Base-by-base conservation (phyloP, 495 filamentous ascomycete genomes). In the Halenospora varia region DNA sequence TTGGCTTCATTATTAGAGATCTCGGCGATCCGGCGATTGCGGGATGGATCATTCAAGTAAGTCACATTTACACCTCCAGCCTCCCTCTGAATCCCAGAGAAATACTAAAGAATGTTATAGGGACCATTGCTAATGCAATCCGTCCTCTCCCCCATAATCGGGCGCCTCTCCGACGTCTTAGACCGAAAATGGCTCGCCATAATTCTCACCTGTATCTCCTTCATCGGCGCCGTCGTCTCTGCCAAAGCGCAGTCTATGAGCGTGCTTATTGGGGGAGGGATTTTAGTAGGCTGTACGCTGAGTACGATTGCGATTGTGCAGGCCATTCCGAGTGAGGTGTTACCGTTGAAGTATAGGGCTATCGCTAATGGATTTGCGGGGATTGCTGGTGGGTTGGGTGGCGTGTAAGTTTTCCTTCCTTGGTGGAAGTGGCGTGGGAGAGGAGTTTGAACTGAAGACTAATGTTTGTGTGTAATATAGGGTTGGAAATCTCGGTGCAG, bases 21-120 rank as follows among this genome's bases (percentile, higher is more conserved):
- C 64, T 82, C 0, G 80, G 79, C 17, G 73, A 81, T 23, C 62
- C 70, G 3, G 66, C 71, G 2, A 66, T 82, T 19, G 70, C 77
- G 3, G 77, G 78, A 19, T 81, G 80, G 77, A 74, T 81, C 53
- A 83, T 83, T 44, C 79, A 79, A 62, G 73, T 70, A 62, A 10
- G 19, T 57, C n/a, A 17, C n/a, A 35, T 35, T 15, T 10, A 17
- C 10, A 10, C 54, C 3, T 29, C 48, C 39, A 44, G 6, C 25
- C 26, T 44, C 17, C 0, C 19, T 44, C 1, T 15, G 8, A 10
- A 22, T n/a, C 13, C n/a, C n/a, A n/a, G 29, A 17, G 6, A 11
- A 11, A 17, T 50, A 18, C 25, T 52, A 19, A 52, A 15, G 11
- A 3, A 17, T 22, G 20, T 22, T 40, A 19, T 20, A 77, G 66